Evolutionary conservation across 1,284 basidiomycete genomes (phyloP), one percentile per base, ranked within the genome.

Genomic region (Serendipita sp.): DNA sequence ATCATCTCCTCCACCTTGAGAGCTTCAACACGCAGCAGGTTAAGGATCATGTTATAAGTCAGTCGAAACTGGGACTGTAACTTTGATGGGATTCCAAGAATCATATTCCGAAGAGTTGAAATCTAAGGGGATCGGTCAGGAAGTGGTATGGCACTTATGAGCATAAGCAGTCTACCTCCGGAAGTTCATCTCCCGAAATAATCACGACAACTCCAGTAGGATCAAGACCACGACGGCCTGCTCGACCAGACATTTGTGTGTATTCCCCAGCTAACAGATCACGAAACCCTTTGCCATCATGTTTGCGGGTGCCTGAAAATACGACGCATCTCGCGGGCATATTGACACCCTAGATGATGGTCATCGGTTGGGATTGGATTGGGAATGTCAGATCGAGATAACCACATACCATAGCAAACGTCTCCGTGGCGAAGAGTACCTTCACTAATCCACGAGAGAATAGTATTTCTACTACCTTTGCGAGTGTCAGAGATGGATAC

Each of bases 1-100:
- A 99, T 99, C 96, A 99, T 99, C 73, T 99, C 96, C 71, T 99
- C 96, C 5, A 99, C 96, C 66, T 87, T 82, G 41, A 99, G 79
- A 1, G 96, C 93, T 71, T 99, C 96, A 5, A 99, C 95, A 34
- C 96, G 86, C 15, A 99, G 80, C 47, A 99, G 75, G 71, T 99
- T 99, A 65, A 99, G 77, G 65, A 99, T 98, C 96, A 99, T 99
- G 72, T 97, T 98, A 76, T 99, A 99, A 1, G 96, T 99, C 66
- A 99, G 78, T 60, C 96, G 82, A 79, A 99, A 99, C 71, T 99
- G 96, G 1, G 94, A 98, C 60, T 87, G 83, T n/a, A 99, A 80
- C 71, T 94, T 93, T 61, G 87, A 88, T 1, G 96, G 91, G 61
- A 79, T 84, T 13, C 96, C 96, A 15, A 97, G 83, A 71, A 99